phyloP scores from a whole-genome alignment of 2,329 filamentous ascomycete genomes.

The Paraphaeosphaeria sporulosa region DNA sequence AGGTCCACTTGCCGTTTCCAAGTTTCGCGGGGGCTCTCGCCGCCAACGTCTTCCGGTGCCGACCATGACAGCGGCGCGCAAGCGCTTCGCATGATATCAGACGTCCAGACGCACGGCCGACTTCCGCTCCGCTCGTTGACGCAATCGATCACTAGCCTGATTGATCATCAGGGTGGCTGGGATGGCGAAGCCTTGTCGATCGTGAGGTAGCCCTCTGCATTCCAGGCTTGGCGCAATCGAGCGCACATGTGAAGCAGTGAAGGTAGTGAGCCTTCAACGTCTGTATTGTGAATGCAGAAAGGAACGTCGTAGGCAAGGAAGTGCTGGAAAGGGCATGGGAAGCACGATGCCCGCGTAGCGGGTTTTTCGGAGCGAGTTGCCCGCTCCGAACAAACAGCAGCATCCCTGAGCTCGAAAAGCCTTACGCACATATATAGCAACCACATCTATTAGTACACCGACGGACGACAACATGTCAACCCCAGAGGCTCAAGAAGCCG shows the following conservation, averaged over 20 bases:
- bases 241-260: not conserved
- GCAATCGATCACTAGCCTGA: not conserved
- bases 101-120: not conserved
- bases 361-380: not conserved
- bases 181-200: not conserved
- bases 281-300: not conserved
- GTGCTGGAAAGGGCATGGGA: not conserved
- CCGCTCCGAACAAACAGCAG: not conserved
- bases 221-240: not conserved
- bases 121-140: slow-evolving; percentile 2
- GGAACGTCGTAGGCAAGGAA: not conserved
- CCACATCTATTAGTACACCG: not conserved
- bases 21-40: slow-evolving; percentile 4
- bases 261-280: not conserved
- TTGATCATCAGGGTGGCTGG: slow-evolving; percentile 6
- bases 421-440: not conserved
- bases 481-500: slow-evolving; percentile 53
- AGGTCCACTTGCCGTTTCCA: slow-evolving; percentile 13
- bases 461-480: slow-evolving; percentile 32
- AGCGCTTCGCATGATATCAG: not conserved
- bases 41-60: not conserved
- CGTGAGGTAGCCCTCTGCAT: not conserved
- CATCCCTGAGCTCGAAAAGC: not conserved
- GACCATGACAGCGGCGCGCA: not conserved
- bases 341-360: not conserved